Conservation (phyloP, 2,329 filamentous ascomycete genomes). For the Fusarium chaquense region DNA sequence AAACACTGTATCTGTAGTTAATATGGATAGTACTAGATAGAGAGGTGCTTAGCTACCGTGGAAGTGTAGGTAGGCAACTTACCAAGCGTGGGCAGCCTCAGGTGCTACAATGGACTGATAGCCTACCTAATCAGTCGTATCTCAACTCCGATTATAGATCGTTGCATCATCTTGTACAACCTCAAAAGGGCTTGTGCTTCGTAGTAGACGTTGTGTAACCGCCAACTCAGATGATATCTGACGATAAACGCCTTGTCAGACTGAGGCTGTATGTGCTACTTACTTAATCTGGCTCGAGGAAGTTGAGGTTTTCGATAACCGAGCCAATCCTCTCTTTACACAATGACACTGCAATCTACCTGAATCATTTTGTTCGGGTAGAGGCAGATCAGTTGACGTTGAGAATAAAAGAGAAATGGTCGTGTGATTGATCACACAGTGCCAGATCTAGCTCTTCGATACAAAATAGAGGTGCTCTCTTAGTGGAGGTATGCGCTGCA, state of each 20-base stretch:
- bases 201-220: slow-evolving; percentile 20
- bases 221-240: slow-evolving; percentile 32
- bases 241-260: slow-evolving; percentile 26
- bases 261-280: slow-evolving; percentile 6
- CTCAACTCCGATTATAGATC: slow-evolving; percentile 10
- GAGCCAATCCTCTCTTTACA: slow-evolving; percentile 18
- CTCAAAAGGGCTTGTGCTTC: slow-evolving; percentile 27
- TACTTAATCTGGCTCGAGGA: slow-evolving; percentile 10
- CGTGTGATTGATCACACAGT: slow-evolving; percentile 43
- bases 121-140: slow-evolving; percentile 31
- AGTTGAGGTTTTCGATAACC: slow-evolving; percentile 4
- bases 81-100: neutral
- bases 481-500: slow-evolving; percentile 39
- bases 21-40: neutral
- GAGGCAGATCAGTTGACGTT: slow-evolving; percentile 21
- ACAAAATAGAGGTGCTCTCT: neutral
- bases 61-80: no score
- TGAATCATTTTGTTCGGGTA: slow-evolving; percentile 30
- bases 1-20: neutral
- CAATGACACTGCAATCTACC: slow-evolving; percentile 20
- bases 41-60: no score
- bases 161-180: slow-evolving; percentile 39
- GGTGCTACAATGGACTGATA: slow-evolving; percentile 13
- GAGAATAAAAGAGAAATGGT: slow-evolving; percentile 20
- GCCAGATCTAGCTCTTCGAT: slow-evolving; percentile 14